These are phyloP conservation scores for Mycena crocata DNA, from an alignment of 768 basidiomycete species.

Conservation along the genomic window DNA sequence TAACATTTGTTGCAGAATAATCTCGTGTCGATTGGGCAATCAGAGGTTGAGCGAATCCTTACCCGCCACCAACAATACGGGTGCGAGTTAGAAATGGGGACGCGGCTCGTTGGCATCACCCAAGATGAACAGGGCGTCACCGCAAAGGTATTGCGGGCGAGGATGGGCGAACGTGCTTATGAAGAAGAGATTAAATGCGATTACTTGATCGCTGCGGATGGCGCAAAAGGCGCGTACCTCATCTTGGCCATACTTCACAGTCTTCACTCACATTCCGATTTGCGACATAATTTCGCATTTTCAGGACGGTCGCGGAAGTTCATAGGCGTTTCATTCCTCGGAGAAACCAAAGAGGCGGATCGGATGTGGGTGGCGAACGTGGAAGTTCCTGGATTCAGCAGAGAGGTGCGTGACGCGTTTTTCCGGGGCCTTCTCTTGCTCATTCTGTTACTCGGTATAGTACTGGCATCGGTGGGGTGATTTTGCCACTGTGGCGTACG, in stretches of 20 bases:
- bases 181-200: not conserved
- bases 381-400: not conserved
- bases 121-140: not conserved
- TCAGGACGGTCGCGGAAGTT: not conserved
- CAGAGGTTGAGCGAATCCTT: not conserved
- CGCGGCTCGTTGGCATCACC: not conserved
- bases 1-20: not conserved
- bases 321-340: not conserved
- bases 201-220: constrained; percentile 1
- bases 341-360: constrained; percentile 3
- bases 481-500: not conserved
- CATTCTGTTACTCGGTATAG: not conserved
- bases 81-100: not conserved
- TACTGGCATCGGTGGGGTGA: constrained; percentile 18
- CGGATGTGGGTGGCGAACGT: not conserved
- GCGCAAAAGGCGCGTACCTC: constrained; percentile 3
- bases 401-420: not conserved
- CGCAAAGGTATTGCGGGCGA: too few species aligned
- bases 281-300: not conserved
- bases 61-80: not conserved
- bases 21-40: not conserved
- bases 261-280: not conserved
- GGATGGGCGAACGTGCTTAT: too few species aligned
- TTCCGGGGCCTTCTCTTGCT: not conserved
- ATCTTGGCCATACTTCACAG: not conserved